Conservation (phyloP, 2,329 filamentous ascomycete species). For the Peltaster fructicola region DNA sequence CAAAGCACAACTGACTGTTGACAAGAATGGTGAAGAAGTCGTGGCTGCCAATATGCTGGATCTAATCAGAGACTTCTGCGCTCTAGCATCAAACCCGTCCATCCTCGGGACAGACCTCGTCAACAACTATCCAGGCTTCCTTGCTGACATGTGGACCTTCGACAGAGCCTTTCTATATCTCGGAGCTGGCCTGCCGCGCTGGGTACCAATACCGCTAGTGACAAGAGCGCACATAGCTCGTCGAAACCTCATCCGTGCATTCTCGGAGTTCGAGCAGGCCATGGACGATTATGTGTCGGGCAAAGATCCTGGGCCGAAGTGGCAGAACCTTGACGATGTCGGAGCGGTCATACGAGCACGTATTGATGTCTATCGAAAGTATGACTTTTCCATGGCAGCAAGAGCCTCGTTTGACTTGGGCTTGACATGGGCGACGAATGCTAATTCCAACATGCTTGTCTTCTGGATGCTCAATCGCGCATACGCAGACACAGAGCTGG, state of each 20-base stretch:
- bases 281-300: slow-evolving; percentile 16
- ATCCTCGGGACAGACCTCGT: slow-evolving; percentile 36
- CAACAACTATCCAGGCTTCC: slow-evolving; percentile 33
- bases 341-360: slow-evolving; percentile 17
- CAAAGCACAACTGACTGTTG: slow-evolving; percentile 20
- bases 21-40: slow-evolving; percentile 24
- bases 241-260: slow-evolving; percentile 10
- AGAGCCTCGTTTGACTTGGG: slow-evolving; percentile 25
- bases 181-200: slow-evolving; percentile 37
- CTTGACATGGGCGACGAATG: slow-evolving; percentile 38
- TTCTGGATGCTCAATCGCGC: slow-evolving; percentile 23
- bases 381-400: slow-evolving; percentile 15
- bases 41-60: slow-evolving; percentile 35
- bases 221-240: slow-evolving; percentile 28
- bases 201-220: slow-evolving; percentile 35
- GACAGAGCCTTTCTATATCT: slow-evolving; percentile 37
- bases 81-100: slow-evolving; percentile 30
- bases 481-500: slow-evolving; percentile 15
- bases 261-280: slow-evolving; percentile 14
- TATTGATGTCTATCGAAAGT: slow-evolving; percentile 15
- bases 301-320: slow-evolving; percentile 16
- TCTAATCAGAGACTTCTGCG: slow-evolving; percentile 40
- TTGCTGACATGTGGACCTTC: slow-evolving; percentile 38
- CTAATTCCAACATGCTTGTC: slow-evolving; percentile 32
- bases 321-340: slow-evolving; percentile 19